A percentile compares a stretch with the other conserved stretches of the same genome.
Conservation (phyloP, 352 stramenopile genomes). For the Thalassiosira delicatula region DNA sequence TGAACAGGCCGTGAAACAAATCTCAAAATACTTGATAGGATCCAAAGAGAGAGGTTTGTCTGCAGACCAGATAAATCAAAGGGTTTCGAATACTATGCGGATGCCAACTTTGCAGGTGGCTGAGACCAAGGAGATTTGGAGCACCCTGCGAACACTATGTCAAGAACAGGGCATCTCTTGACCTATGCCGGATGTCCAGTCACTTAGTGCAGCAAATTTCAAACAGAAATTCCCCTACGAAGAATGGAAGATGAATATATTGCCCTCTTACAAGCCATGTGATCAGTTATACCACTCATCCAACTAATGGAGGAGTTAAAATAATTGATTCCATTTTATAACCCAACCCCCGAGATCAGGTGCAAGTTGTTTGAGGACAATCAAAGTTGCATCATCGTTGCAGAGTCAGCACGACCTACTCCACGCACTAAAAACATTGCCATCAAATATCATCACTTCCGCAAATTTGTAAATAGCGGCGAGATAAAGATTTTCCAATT, state of each 20-base stretch:
- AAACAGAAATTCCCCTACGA: background rate
- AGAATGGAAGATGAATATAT: background rate
- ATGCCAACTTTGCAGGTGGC: slow-evolving; percentile 62
- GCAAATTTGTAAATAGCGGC: background rate
- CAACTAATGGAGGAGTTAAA: background rate
- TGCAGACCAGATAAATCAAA: slow-evolving; percentile 28
- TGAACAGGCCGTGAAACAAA: slow-evolving; percentile 48
- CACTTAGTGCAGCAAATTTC: background rate
- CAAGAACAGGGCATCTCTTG: background rate
- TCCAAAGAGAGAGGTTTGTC: slow-evolving; percentile 49
- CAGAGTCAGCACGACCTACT: background rate
- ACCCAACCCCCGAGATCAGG: background rate
- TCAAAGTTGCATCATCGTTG: background rate
- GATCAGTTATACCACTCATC: background rate
- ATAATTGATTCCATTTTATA: background rate
- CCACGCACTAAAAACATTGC: background rate
- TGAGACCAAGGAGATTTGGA: slow-evolving; percentile 11
- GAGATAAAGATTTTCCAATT: background rate
- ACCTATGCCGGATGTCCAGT: background rate
- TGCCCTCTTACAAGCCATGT: background rate
- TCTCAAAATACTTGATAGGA: slow-evolving; percentile 61
- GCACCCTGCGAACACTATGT: slow-evolving; percentile 6
- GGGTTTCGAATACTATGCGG: slow-evolving; percentile 56
- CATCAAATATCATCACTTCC: slow-evolving; percentile 5
- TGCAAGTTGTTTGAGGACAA: background rate